phyloP scores from a whole-genome alignment of 768 basidiomycete genomes.

The Krasilnikovozyma curviuscula region DNA sequence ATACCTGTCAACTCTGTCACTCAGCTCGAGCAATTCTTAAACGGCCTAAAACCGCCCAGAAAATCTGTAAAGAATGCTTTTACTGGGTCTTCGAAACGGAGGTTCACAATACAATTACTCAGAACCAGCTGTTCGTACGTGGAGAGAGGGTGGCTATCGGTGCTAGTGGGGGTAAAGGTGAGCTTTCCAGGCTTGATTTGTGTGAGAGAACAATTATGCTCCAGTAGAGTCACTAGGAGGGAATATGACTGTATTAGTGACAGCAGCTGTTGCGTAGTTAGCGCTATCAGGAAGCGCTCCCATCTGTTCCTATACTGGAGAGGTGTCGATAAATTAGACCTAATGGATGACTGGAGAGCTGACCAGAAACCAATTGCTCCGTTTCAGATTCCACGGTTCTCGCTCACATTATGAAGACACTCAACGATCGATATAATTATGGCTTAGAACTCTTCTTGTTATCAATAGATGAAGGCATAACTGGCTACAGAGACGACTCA shows the following conservation, averaged over 20 bases:
- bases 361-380: no score
- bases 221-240: no score
- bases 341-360: no score
- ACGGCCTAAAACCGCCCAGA: slow-evolving; percentile 90
- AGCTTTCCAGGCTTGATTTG: no score
- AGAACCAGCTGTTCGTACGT: slow-evolving; percentile 60
- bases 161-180: slow-evolving; percentile 94
- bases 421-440: slow-evolving; percentile 87
- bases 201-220: no score
- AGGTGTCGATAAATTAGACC: no score
- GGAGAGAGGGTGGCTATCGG: slow-evolving; percentile 93
- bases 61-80: slow-evolving; percentile 90
- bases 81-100: slow-evolving; percentile 97
- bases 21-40: slow-evolving; percentile 68
- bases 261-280: no score
- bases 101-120: slow-evolving; percentile 82
- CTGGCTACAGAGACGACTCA: slow-evolving; percentile 93
- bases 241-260: no score
- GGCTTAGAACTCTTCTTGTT: slow-evolving; percentile 76
- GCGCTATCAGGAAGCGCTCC: no score
- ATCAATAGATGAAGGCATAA: slow-evolving; percentile 97
- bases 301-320: no score
- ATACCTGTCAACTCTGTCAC: slow-evolving; percentile 51
- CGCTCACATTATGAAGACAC: slow-evolving; percentile 85
- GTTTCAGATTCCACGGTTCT: slow-evolving; percentile 81